phyloP scores from a whole-genome alignment of 2,329 filamentous ascomycete species.

The Pestalotiopsis sp. region DNA sequence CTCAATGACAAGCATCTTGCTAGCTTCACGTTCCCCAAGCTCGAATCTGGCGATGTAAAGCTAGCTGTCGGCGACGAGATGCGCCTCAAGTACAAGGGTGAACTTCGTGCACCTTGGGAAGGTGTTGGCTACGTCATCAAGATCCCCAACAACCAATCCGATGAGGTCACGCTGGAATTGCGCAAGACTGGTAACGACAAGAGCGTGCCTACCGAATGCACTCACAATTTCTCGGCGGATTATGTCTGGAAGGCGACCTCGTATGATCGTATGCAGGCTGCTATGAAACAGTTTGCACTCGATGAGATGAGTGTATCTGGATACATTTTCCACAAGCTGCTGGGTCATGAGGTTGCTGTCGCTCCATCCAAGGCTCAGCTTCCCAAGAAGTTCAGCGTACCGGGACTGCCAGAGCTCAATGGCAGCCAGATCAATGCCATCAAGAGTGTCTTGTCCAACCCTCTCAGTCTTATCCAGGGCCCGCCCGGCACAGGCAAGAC shows the following conservation, averaged over 20 bases:
- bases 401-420: slow-evolving; percentile 91
- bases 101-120: slow-evolving; percentile 90
- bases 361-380: slow-evolving; percentile 95
- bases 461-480: slow-evolving; percentile 93
- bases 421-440: slow-evolving; percentile 95
- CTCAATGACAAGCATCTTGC: slow-evolving; percentile 97
- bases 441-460: slow-evolving; percentile 91
- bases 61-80: slow-evolving; percentile 98
- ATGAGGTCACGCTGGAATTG: slow-evolving; percentile 94
- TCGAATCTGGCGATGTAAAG: slow-evolving; percentile 97
- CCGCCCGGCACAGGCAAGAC: slow-evolving; percentile 98
- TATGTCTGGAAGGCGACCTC: slow-evolving; percentile 99
- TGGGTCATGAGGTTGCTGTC: slow-evolving; percentile 92
- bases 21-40: slow-evolving; percentile 93
- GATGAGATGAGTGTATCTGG: slow-evolving; percentile 98
- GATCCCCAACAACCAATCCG: slow-evolving; percentile 98
- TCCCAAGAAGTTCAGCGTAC: slow-evolving; percentile 96
- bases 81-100: slow-evolving; percentile 94
- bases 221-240: slow-evolving; percentile 96
- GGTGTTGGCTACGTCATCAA: slow-evolving; percentile 99
- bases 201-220: slow-evolving; percentile 91
- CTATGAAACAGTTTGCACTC: slow-evolving; percentile 98
- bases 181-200: slow-evolving; percentile 96
- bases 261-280: slow-evolving; percentile 98
- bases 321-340: slow-evolving; percentile 96